These are phyloP conservation scores for Nakazawaea peltata DNA, from an alignment of 805 yeast genomes.

Conservation along the genomic window DNA sequence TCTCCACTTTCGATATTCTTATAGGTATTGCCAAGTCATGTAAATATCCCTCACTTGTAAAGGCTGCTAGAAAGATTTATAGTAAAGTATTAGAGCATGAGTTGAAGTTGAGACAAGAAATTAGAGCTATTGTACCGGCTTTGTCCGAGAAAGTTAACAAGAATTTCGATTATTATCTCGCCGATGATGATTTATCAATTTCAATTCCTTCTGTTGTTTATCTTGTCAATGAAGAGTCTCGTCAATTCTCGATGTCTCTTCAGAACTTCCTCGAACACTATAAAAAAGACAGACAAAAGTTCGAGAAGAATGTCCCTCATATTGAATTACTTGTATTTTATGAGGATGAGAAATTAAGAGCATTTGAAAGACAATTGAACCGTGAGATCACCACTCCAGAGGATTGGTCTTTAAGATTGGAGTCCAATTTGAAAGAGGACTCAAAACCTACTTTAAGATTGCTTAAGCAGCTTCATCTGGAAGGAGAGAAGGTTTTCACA, in stretches of 20 bases:
- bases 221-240: constrained; percentile 17
- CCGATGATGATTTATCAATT: constrained; percentile 45
- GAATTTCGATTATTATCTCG: constrained; percentile 27
- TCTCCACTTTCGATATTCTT: constrained; percentile 42
- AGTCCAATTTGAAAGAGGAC: constrained; percentile 28
- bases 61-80: constrained; percentile 25
- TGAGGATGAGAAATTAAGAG: constrained; percentile 44
- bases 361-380: constrained; percentile 26
- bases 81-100: constrained; percentile 32
- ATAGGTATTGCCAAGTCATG: constrained; percentile 36
- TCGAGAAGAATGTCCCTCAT: constrained; percentile 16
- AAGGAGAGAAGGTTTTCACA: constrained; percentile 43
- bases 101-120: constrained; percentile 28
- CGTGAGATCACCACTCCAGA: constrained; percentile 36
- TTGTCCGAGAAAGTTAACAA: constrained; percentile 24
- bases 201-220: constrained; percentile 49
- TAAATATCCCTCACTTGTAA: constrained; percentile 29
- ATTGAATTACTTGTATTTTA: constrained; percentile 37
- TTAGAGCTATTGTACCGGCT: constrained; percentile 24
- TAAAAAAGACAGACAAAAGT: constrained; percentile 4
- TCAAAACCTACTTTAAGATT: constrained; percentile 38
- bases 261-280: constrained; percentile 21
- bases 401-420: constrained; percentile 44
- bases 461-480: constrained; percentile 36
- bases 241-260: constrained; percentile 25